phyloP scores from a whole-genome alignment of 2,329 filamentous ascomycete species.

The Didymella lethalis region DNA sequence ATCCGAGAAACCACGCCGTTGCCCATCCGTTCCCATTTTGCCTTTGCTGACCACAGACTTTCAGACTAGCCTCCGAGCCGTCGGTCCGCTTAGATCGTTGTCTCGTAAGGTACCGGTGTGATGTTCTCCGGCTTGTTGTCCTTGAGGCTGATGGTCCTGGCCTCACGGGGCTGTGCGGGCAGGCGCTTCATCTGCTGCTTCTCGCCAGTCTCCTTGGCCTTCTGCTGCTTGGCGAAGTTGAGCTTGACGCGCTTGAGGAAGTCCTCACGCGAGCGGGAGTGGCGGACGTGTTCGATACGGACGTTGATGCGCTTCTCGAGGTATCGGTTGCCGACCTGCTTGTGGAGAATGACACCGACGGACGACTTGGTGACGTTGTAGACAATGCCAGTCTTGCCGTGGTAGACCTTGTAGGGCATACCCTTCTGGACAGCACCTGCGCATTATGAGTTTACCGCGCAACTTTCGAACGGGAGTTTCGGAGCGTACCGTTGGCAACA shows the following conservation, averaged over 20 bases:
- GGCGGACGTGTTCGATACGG: conserved; percentile 94
- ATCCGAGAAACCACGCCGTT: conserved; percentile 53
- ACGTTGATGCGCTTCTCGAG: conserved; percentile 99
- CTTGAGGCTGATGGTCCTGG: conserved; percentile 79
- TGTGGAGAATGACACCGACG: conserved; percentile 95
- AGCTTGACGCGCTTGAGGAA: conserved; percentile 96
- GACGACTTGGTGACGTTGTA: conserved; percentile 99
- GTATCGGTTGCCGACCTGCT: conserved; percentile 99
- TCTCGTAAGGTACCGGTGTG: conserved; percentile 94
- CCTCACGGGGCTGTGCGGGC: conserved; percentile 79
- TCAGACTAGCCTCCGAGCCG: conserved; percentile 30
- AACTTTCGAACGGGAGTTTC: too few species aligned
- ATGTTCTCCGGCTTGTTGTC: conserved; percentile 91
- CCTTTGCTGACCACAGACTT: conserved; percentile 36
- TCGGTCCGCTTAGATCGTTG: conserved; percentile 78
- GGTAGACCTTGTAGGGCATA: conserved; percentile 99
- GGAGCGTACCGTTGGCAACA: conserved; percentile 91
- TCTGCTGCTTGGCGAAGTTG: conserved; percentile 90
- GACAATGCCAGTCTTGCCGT: conserved; percentile 92
- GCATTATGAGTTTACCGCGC: conserved; percentile 21
- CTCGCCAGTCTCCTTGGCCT: conserved; percentile 89
- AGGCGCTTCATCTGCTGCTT: conserved; percentile 93
- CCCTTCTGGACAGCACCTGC: conserved; percentile 56
- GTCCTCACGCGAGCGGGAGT: conserved; percentile 94
- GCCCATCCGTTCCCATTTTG: conserved; percentile 50